A percentile compares a stretch with the other conserved stretches of the same genome.
Evolutionary conservation across 2,329 filamentous ascomycete species (phyloP).

Genomic region (Ophiostoma fasciatum): DNA sequence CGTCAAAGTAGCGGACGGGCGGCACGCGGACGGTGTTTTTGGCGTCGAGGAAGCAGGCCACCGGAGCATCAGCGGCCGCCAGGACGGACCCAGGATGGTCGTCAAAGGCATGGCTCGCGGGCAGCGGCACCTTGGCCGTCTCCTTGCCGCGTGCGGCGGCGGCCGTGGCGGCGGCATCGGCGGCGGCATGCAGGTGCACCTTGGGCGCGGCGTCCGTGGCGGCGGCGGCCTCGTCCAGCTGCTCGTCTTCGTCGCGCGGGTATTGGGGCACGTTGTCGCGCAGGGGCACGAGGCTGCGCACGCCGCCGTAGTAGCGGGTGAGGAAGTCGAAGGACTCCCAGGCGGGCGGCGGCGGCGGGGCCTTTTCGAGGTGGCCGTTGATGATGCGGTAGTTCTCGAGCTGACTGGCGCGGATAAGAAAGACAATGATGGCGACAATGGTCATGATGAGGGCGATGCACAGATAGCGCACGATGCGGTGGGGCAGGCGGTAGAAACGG

Average conservation of each 20-base stretch:
- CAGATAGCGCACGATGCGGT: constrained; percentile 62
- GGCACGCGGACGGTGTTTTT: constrained; percentile 53
- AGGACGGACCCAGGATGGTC: constrained; percentile 6
- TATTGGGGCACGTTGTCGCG: constrained; percentile 66
- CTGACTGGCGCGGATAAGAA: constrained; percentile 59
- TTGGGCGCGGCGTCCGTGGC: constrained; percentile 6
- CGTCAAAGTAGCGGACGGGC: constrained; percentile 55
- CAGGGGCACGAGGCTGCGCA: constrained; percentile 53
- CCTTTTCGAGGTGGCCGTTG: constrained; percentile 41
- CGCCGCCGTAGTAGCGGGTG: constrained; percentile 77
- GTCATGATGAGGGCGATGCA: constrained; percentile 55
- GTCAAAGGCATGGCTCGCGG: constrained; percentile 8
- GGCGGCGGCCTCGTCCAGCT: constrained; percentile 23
- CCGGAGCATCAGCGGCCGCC: constrained; percentile 33
- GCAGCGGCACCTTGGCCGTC: constrained; percentile 10
- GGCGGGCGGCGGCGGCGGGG: constrained; percentile 46
- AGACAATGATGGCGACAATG: constrained; percentile 63
- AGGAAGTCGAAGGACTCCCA: constrained; percentile 85
- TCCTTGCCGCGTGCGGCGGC: constrained; percentile 11
- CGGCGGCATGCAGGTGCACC: constrained; percentile 14
- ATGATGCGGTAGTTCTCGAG: constrained; percentile 49
- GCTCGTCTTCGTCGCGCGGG: constrained; percentile 49
- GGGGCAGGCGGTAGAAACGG: constrained; percentile 48
- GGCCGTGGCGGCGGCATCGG: constrained; percentile 1
- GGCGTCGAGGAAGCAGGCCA: constrained; percentile 66